A percentile compares a stretch with the other conserved stretches of the same genome.
Evolutionary conservation across 345 rosid genomes (phyloP).

Genomic region (Hibiscus trionum): DNA sequence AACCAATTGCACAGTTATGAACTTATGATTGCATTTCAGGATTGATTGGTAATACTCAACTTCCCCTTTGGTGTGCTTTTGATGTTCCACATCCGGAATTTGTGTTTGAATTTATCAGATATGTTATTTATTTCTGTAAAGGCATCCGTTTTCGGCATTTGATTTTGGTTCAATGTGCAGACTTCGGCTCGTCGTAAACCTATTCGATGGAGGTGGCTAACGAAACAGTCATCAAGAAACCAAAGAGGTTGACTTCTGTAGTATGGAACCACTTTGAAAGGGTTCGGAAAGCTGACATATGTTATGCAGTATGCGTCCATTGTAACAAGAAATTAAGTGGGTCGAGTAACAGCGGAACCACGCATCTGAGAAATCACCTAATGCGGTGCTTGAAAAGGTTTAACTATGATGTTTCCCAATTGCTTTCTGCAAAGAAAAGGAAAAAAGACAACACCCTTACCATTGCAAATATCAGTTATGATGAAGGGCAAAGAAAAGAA

Average conservation of each 20-base stretch:
- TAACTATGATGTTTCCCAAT: background rate
- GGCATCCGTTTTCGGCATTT: constrained; percentile 6
- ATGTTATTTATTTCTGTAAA: background rate
- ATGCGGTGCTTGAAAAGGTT: background rate
- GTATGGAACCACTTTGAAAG: constrained; percentile 70
- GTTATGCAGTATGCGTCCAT: background rate
- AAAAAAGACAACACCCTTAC: background rate
- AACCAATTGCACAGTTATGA: no score
- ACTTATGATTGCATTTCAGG: no score
- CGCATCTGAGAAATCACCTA: constrained; percentile 2
- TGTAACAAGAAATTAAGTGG: constrained; percentile 1
- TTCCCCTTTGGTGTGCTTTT: background rate
- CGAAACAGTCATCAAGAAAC: background rate
- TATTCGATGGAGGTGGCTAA: background rate
- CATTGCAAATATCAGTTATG: constrained; percentile 22
- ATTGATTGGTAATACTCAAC: no score
- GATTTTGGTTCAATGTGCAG: constrained; percentile 3
- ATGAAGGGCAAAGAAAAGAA: constrained; percentile 65
- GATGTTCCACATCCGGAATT: background rate
- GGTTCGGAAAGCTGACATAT: background rate
- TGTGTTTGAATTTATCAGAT: background rate
- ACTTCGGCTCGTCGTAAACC: background rate
- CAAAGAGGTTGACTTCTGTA: constrained; percentile 75
- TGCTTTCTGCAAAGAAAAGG: background rate
- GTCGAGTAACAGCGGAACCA: background rate